Base-by-base conservation (phyloP, 257 asterid species). In the Phtheirospermum japonicum region DNA sequence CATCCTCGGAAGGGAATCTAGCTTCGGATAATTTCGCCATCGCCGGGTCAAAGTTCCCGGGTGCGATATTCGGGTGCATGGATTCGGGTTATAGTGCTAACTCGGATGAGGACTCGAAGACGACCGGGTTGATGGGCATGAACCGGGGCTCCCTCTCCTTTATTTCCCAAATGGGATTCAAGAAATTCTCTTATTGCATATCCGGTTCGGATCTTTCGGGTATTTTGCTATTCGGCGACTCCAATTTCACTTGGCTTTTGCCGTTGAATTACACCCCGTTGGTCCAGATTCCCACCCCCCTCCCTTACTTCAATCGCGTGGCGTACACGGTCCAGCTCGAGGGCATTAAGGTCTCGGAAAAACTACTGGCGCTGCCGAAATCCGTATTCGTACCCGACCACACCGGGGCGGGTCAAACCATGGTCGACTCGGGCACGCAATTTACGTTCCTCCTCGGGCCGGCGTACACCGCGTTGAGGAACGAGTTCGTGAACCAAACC, bases 351-450 rank as follows among this genome's bases (percentile, higher is more conserved):
- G 97, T 92, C 33, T 66, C 82, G 3, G 60, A 79, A 8, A 84
- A 77, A 4, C 23, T 73, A 3, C 71, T 92, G 0, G 83, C 75
- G 0, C 18, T 92, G 17, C 90, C 98, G 4, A 79, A 83, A 9
- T 84, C 95, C 60, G 61, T 84, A 23, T 82, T 83, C 68, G 86
- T 65, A 72, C 98, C 98, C 51, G 97, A 92, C 36, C 97, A 89
- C 19, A 89, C 95, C 6, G 97, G 98, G 12, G 95, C 98, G 75
- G 98, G 98, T 56, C 98, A 92, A 39, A 89, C 97, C 63, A 89
- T 92, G 95, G 94, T 89, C 4, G 98, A 92, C 63, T 92, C 97
- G 18, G 98, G 98, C 14, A 92, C 98, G 55, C 98, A 92, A 11
- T 92, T 88, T 63, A 92, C 95, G 2, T 92, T 89, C 82, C 90